Evolutionary conservation across 2,329 filamentous ascomycete genomes (phyloP), one percentile per base, ranked within the genome.

Genomic region (Colletotrichum somersetense): DNA sequence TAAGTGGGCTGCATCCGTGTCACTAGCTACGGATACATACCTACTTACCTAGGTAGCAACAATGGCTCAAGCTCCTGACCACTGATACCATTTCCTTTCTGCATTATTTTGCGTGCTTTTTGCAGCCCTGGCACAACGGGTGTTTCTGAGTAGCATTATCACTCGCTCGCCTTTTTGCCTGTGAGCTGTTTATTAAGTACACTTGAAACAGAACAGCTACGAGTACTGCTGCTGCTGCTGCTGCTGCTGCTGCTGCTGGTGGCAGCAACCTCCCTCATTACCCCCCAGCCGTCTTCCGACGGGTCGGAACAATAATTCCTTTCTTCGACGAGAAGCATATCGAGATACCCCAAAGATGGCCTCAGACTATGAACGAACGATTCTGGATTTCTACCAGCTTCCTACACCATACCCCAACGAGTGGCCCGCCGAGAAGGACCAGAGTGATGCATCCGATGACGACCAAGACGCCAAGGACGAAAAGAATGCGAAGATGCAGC

Each of bases 331-430:
- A 33, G 18, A 10, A 62, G 46, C 14, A 26, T 53, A 40, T 30
- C 42, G 58, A 42, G 30, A 64, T 50, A 61, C 23, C 55, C 44
- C 56, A 67, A 71, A 57, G 7, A 73, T 73, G 71, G 56, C 67
- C 26, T 69, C 90, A 74, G 93, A 96, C 78, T 89, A 91, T 77
- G 92, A 96, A 78, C 87, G 91, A 73, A 91, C 89, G 57, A 89
- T 98, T 66, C 90, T 96, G 77, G 95, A 95, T 77, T 95, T 97
- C 84, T 98, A 98, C 85, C 93, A 95, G 81, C 89, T 98, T 61
- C 88, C 92, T 53, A 93, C 88, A 18, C 86, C 93, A 26, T 95
- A 91, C 80, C 96, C 96, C 2, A 89, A 89, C 46, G 91, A 93
- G 86, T 98, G 96, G 96, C 96, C 96, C 0, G 86, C 90, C 61